Evolutionary conservation across 2,329 filamentous ascomycete species (phyloP).

Genomic region (Phoma herbarum): DNA sequence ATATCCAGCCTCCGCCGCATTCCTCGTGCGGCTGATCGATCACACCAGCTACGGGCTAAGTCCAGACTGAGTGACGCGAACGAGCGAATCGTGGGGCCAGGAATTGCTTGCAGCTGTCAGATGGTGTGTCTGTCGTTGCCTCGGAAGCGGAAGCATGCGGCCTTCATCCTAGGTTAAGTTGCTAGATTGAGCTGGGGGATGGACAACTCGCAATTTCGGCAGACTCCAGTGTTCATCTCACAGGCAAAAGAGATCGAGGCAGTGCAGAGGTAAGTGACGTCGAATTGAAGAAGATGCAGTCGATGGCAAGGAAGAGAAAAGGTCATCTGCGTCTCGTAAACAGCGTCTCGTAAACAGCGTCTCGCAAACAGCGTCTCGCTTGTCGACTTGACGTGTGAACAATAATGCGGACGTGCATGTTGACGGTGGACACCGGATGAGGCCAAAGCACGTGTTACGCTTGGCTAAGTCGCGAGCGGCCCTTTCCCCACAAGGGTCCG

Average conservation of each 20-base stretch:
- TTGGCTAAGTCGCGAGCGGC: background rate
- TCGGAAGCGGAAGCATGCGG: slow-evolving; percentile 20
- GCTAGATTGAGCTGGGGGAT: slow-evolving; percentile 25
- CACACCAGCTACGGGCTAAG: slow-evolving; percentile 3
- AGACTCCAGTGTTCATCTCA: slow-evolving; percentile 25
- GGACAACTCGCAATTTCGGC: slow-evolving; percentile 42
- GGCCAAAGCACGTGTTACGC: background rate
- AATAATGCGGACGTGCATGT: background rate
- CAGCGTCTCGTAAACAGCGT: background rate
- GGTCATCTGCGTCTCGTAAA: background rate
- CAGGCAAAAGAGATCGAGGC: slow-evolving; percentile 20
- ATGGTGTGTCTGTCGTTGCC: slow-evolving; percentile 18
- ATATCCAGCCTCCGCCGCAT: slow-evolving; percentile 18
- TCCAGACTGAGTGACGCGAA: slow-evolving; percentile 11
- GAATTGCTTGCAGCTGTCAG: slow-evolving; percentile 32
- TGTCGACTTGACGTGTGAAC: too few species aligned
- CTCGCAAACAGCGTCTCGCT: background rate
- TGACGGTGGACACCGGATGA: background rate
- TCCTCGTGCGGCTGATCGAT: slow-evolving; percentile 15
- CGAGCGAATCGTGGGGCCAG: slow-evolving; percentile 19
- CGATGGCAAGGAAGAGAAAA: background rate
- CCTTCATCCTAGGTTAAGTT: slow-evolving; percentile 8
- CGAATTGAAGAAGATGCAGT: background rate
- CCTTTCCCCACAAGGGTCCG: background rate
- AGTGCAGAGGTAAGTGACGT: slow-evolving; percentile 5